Evolutionary conservation across 2,329 filamentous ascomycete genomes (phyloP).

Genomic region (Trichoderma semiorbis): DNA sequence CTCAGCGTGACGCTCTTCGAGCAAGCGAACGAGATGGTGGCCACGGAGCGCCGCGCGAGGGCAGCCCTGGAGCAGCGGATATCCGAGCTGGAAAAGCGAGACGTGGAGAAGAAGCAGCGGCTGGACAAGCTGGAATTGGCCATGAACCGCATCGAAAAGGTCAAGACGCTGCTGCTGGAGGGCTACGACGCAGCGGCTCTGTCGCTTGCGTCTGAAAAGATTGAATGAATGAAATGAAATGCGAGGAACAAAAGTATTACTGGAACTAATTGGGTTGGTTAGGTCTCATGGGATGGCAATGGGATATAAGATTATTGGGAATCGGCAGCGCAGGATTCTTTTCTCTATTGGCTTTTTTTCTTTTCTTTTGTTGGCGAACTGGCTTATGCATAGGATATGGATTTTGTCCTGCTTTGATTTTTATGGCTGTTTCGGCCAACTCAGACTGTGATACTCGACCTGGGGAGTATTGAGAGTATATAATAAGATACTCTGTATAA

Average conservation of each 20-base stretch:
- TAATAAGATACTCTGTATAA: not conserved
- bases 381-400: not conserved
- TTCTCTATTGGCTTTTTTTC: not conserved
- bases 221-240: not conserved
- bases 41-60: constrained; percentile 66
- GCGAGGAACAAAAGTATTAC: not conserved
- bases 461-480: not conserved
- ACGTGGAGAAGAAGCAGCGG: constrained; percentile 64
- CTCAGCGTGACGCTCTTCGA: constrained; percentile 72
- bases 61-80: constrained; percentile 70
- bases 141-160: constrained; percentile 67
- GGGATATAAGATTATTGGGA: not conserved
- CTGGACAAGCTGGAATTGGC: constrained; percentile 70
- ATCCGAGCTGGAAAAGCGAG: constrained; percentile 63
- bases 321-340: not conserved
- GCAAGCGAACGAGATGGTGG: constrained; percentile 86
- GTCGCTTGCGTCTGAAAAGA: not conserved
- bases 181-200: constrained; percentile 23
- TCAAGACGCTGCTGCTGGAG: constrained; percentile 55
- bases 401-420: not conserved
- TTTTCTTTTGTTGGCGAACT: not conserved
- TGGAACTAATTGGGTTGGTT: not conserved
- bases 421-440: not conserved
- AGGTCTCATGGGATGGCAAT: not conserved
- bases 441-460: not conserved